Conservation (phyloP, 495 filamentous ascomycete species). For the Penicillium argentinense region DNA sequence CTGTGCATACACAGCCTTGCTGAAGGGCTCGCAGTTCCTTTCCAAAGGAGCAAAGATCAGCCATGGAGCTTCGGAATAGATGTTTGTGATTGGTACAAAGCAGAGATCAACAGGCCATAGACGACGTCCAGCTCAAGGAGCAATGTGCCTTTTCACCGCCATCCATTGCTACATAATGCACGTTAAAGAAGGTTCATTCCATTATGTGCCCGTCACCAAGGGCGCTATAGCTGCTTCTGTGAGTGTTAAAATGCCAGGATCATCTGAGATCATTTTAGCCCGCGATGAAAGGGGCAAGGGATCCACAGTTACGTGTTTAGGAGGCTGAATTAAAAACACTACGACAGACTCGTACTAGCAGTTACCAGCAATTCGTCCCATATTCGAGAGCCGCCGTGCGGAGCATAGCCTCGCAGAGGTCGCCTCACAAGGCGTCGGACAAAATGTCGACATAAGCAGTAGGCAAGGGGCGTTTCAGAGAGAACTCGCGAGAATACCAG, state of each 20-base stretch:
- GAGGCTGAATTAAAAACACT: no score
- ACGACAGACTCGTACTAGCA: not conserved
- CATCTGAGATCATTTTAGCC: no score
- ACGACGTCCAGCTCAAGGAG: no score
- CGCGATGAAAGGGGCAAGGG: not conserved
- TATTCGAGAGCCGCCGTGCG: not conserved
- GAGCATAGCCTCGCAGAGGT: slow-evolving; percentile 1
- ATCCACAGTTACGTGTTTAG: not conserved
- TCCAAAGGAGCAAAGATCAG: not conserved
- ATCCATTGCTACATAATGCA: no score
- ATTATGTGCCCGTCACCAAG: no score
- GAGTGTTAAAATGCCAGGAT: no score
- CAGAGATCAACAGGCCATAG: not conserved
- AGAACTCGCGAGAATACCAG: no score
- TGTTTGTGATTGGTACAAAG: not conserved
- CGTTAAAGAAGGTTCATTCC: no score
- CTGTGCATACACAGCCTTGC: not conserved
- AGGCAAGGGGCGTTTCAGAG: not conserved
- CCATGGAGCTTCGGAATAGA: not conserved
- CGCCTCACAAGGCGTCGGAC: not conserved
- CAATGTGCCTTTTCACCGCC: no score
- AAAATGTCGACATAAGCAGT: not conserved
- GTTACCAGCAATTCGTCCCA: not conserved
- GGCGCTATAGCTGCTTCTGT: no score
- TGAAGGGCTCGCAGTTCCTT: not conserved